phyloP scores from a whole-genome alignment of 1,284 basidiomycete species.

The Psilocybe mexicana region DNA sequence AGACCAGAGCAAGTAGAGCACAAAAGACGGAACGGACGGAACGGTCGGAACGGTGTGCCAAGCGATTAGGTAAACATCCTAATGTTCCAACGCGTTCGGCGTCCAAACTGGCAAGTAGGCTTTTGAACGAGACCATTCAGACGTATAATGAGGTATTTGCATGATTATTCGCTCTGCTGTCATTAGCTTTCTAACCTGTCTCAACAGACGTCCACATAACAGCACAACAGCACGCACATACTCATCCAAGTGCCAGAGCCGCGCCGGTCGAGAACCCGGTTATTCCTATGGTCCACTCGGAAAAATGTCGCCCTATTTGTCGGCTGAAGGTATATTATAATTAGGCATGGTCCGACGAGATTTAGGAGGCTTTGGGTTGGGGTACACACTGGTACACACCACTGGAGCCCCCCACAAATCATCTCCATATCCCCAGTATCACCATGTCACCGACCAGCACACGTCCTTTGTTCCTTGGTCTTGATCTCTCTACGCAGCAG shows the following conservation, averaged over 20 bases:
- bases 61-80: too few relatives aligned
- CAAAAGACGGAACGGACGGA: too few relatives aligned
- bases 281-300: not conserved
- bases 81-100: too few relatives aligned
- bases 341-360: not conserved
- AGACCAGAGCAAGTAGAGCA: too few relatives aligned
- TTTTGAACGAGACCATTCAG: too few relatives aligned
- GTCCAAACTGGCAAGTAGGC: too few relatives aligned
- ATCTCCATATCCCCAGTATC: not conserved
- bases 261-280: not conserved
- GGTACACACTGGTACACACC: not conserved
- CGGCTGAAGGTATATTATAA: not conserved
- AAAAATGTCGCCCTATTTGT: not conserved
- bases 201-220: not conserved
- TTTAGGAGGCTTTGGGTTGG: not conserved
- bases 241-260: not conserved
- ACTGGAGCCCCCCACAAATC: not conserved
- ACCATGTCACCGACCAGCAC: constrained; percentile 10
- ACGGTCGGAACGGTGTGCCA: too few relatives aligned
- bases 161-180: too few relatives aligned
- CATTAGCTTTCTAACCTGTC: not conserved
- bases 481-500: constrained; percentile 88
- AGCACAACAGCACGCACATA: not conserved
- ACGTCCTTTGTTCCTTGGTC: constrained; percentile 72
- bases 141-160: too few relatives aligned